Evolutionary conservation across 2,329 filamentous ascomycete species (phyloP).

Genomic region (Pseudocercospora musae): DNA sequence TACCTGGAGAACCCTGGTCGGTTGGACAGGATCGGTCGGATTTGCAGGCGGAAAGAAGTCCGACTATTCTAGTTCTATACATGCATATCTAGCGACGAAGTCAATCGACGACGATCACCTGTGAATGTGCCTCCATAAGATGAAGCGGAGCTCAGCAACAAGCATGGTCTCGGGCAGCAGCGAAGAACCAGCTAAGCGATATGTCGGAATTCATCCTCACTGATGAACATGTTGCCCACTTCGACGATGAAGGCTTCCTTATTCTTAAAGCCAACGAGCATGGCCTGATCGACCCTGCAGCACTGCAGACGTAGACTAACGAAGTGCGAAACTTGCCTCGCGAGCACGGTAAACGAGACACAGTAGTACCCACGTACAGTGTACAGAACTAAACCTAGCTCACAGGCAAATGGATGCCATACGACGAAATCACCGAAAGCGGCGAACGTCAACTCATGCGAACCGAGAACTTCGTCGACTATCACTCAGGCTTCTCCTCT

Average conservation of each 20-base stretch:
- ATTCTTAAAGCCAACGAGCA: conserved; percentile 23
- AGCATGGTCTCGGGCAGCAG: neutral
- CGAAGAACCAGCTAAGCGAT: neutral
- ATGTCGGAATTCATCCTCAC: conserved; percentile 25
- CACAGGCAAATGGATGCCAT: conserved; percentile 28
- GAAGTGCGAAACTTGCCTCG: conserved; percentile 26
- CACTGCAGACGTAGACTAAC: conserved; percentile 24
- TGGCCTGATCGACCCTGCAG: conserved; percentile 19
- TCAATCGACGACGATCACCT: neutral
- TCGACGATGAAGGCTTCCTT: conserved; percentile 26
- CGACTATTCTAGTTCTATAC: neutral
- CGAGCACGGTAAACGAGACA: conserved; percentile 7
- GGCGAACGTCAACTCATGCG: conserved; percentile 28
- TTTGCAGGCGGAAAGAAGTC: neutral
- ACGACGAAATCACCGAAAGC: conserved; percentile 25
- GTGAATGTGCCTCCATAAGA: neutral
- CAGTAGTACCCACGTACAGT: neutral
- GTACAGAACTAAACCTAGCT: neutral
- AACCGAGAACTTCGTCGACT: conserved; percentile 30
- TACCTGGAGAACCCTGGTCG: neutral
- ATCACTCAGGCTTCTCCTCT: conserved; percentile 33
- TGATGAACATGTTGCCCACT: conserved; percentile 23
- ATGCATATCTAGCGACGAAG: neutral
- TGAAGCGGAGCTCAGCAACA: neutral
- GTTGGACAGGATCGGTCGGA: neutral